phyloP scores from a whole-genome alignment of 2,329 filamentous ascomycete species.

The Pseudogymnoascus sp. region DNA sequence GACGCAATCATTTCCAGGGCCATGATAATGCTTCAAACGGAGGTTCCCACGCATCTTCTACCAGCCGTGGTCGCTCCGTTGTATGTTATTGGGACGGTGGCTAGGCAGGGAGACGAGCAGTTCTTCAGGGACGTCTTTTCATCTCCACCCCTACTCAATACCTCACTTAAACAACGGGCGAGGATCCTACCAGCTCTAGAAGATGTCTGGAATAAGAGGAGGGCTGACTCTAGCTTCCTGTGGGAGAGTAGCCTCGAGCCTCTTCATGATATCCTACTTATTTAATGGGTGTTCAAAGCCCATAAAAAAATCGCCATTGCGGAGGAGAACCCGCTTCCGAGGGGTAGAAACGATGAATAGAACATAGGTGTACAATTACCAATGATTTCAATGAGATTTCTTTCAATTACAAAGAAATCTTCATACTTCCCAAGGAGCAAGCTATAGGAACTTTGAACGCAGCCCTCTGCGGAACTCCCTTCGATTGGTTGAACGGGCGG shows the following conservation, averaged over 20 bases:
- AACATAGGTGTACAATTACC: not conserved
- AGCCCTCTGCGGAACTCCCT: not conserved
- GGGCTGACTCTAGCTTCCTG: conserved; percentile 9
- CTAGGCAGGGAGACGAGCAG: conserved; percentile 18
- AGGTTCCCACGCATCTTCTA: conserved; percentile 14
- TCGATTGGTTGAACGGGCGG: not conserved
- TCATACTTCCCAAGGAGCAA: not conserved
- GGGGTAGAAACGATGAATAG: not conserved
- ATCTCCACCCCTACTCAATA: conserved; percentile 19
- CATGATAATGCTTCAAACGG: conserved; percentile 18
- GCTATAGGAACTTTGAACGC: not conserved
- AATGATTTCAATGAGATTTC: not conserved
- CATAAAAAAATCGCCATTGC: not conserved
- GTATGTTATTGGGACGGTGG: conserved; percentile 21
- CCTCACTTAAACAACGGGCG: conserved; percentile 20
- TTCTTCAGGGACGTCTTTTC: conserved; percentile 22
- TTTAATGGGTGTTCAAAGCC: conserved; percentile 12
- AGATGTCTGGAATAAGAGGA: conserved; percentile 19
- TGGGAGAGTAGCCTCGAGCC: conserved; percentile 15
- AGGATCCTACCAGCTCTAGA: conserved; percentile 23
- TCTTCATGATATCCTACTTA: conserved; percentile 16
- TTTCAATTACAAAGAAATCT: not conserved
- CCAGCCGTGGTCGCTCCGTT: conserved; percentile 20
- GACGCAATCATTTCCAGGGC: conserved; percentile 15
- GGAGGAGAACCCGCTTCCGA: not conserved